A percentile compares a stretch with the other conserved stretches of the same genome.
Conservation (phyloP, 306 rosid species). For the Lotus japonicus region DNA sequence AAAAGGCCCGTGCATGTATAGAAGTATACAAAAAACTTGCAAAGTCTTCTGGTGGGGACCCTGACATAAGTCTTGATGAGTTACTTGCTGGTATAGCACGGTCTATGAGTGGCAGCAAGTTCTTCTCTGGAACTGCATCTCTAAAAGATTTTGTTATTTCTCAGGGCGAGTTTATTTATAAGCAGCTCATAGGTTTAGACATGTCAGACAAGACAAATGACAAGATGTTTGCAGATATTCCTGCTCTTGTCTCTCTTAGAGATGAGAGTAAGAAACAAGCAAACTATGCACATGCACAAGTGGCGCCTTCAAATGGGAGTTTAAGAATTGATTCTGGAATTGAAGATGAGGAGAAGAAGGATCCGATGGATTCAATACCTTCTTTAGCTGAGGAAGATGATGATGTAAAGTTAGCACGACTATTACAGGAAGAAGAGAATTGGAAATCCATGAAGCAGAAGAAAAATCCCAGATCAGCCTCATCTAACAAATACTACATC, state of each 20-base stretch:
- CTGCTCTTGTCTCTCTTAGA: conserved; percentile 63
- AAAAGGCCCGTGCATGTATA: conserved; percentile 65
- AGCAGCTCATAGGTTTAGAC: conserved; percentile 77
- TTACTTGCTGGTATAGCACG: conserved; percentile 84
- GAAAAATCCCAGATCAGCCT: conserved; percentile 41
- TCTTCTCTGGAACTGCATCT: conserved; percentile 58
- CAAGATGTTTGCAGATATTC: conserved; percentile 44
- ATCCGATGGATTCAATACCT: conserved; percentile 24
- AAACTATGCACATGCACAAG: conserved; percentile 28
- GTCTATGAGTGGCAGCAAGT: conserved; percentile 61
- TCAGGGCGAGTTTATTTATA: conserved; percentile 81
- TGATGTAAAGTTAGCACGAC: conserved; percentile 65
- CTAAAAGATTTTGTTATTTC: conserved; percentile 63
- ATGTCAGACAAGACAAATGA: conserved; percentile 57
- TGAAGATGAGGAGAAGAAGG: conserved; percentile 26
- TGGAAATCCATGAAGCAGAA: conserved; percentile 64
- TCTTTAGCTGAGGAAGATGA: conserved; percentile 51
- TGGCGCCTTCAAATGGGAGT: conserved; percentile 31
- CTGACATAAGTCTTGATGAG: conserved; percentile 66
- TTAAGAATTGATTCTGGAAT: conserved; percentile 45
- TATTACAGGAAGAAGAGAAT: conserved; percentile 86
- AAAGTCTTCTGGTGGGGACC: conserved; percentile 61
- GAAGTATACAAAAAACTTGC: conserved; percentile 72
- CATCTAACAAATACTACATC: conserved; percentile 57
- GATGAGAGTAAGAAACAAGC: conserved; percentile 51